Conservation (phyloP, 2,329 filamentous ascomycete genomes). For the Scytalidium sp. region DNA sequence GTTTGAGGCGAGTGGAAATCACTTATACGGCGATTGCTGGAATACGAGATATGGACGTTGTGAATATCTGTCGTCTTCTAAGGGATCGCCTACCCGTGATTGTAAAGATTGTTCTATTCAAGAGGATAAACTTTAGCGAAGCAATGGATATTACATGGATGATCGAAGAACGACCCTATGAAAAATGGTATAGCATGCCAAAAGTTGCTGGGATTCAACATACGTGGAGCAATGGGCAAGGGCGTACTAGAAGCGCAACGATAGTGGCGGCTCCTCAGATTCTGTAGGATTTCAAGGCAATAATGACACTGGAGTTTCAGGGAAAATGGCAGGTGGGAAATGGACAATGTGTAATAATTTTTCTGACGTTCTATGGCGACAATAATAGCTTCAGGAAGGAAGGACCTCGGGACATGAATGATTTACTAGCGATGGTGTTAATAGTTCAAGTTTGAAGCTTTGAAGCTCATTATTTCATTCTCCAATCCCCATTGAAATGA, state of each 20-base stretch:
- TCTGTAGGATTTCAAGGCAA: background rate
- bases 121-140: constrained; percentile 11
- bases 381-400: too few relatives aligned
- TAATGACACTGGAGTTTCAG: too few relatives aligned
- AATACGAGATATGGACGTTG: constrained; percentile 15
- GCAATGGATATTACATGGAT: constrained; percentile 17
- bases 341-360: too few relatives aligned
- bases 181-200: constrained; percentile 6
- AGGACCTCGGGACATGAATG: too few relatives aligned
- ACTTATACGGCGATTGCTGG: constrained; percentile 8
- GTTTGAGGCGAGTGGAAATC: constrained; percentile 12
- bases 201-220: background rate
- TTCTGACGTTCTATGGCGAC: too few relatives aligned
- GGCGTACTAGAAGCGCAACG: background rate
- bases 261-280: background rate
- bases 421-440: too few relatives aligned
- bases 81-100: constrained; percentile 10
- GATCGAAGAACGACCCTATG: constrained; percentile 12
- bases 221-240: background rate
- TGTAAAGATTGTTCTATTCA: constrained; percentile 9
- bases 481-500: background rate
- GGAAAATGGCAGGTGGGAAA: too few relatives aligned
- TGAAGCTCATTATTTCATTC: background rate
- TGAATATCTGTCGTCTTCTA: constrained; percentile 12
- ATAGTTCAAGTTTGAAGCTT: background rate